These are phyloP conservation scores for Chenopodium berlandieri DNA, from an alignment of 148 eudicot species.

Conservation along the genomic window DNA sequence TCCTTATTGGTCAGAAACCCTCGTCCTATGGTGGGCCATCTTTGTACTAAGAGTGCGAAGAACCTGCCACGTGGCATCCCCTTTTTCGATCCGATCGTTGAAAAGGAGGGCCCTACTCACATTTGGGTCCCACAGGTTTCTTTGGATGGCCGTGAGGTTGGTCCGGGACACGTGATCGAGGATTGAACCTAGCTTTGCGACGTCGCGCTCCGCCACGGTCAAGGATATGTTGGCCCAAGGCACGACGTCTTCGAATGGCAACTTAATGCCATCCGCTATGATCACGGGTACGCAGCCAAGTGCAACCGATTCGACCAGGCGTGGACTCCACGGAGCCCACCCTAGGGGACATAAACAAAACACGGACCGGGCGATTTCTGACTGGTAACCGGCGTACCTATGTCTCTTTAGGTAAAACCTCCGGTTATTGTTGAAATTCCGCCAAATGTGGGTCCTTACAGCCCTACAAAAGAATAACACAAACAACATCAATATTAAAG, in stretches of 20 bases:
- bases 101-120: slow-evolving; percentile 49
- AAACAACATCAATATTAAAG: not conserved
- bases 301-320: slow-evolving; percentile 75
- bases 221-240: slow-evolving; percentile 70
- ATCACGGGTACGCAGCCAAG: slow-evolving; percentile 88
- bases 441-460: slow-evolving; percentile 70
- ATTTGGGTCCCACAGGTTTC: slow-evolving; percentile 47
- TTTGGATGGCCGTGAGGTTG: slow-evolving; percentile 52
- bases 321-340: slow-evolving; percentile 98
- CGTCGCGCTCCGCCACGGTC: slow-evolving; percentile 61
- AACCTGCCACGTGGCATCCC: slow-evolving; percentile 77
- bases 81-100: slow-evolving; percentile 34
- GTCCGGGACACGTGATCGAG: slow-evolving; percentile 57
- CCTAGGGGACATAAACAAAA: slow-evolving; percentile 85
- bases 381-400: slow-evolving; percentile 66
- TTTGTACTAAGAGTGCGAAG: slow-evolving; percentile 14
- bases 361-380: slow-evolving; percentile 63
- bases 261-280: slow-evolving; percentile 70
- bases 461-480: slow-evolving; percentile 36
- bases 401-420: slow-evolving; percentile 61
- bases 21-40: slow-evolving; percentile 17
- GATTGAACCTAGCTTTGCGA: slow-evolving; percentile 45
- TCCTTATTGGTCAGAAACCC: slow-evolving; percentile 2
- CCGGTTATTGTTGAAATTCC: slow-evolving; percentile 45
- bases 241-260: slow-evolving; percentile 60